phyloP scores from a whole-genome alignment of 1,284 basidiomycete genomes.

The Cronartium ribicola region DNA sequence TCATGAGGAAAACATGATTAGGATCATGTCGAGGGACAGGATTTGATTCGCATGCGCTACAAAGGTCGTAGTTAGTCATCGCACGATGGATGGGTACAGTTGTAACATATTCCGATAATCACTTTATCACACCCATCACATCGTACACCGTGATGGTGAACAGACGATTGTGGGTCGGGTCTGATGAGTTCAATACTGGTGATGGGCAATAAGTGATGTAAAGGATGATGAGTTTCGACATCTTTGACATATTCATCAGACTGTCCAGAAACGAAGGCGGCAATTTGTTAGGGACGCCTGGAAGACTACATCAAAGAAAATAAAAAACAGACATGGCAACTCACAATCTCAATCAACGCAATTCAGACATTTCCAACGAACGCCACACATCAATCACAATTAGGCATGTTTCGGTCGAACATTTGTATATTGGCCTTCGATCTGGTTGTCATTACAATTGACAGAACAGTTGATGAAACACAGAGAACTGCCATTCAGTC shows the following conservation, averaged over 20 bases:
- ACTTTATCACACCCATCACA: conserved; percentile 46
- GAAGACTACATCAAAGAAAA: too few species aligned
- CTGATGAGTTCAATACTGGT: conserved; percentile 13
- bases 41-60: conserved; percentile 70
- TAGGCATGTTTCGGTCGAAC: conserved; percentile 57
- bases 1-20: conserved; percentile 73
- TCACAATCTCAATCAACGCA: conserved; percentile 55
- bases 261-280: conserved; percentile 1
- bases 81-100: conserved; percentile 78
- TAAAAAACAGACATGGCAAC: conserved; percentile 56
- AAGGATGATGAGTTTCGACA: conserved; percentile 43
- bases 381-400: conserved; percentile 65
- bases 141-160: conserved; percentile 43
- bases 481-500: too few species aligned
- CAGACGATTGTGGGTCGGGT: neutral
- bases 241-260: conserved; percentile 42
- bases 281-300: too few species aligned
- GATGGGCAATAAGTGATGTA: conserved; percentile 44
- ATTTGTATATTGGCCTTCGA: too few species aligned
- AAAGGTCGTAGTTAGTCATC: conserved; percentile 71
- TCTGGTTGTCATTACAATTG: too few species aligned
- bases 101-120: conserved; percentile 54
- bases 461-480: too few species aligned
- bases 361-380: conserved; percentile 62
- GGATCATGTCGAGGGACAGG: conserved; percentile 71